Evolutionary conservation across 371 early-diverging fungal species (phyloP).

Genomic region (Mortierella sp.): DNA sequence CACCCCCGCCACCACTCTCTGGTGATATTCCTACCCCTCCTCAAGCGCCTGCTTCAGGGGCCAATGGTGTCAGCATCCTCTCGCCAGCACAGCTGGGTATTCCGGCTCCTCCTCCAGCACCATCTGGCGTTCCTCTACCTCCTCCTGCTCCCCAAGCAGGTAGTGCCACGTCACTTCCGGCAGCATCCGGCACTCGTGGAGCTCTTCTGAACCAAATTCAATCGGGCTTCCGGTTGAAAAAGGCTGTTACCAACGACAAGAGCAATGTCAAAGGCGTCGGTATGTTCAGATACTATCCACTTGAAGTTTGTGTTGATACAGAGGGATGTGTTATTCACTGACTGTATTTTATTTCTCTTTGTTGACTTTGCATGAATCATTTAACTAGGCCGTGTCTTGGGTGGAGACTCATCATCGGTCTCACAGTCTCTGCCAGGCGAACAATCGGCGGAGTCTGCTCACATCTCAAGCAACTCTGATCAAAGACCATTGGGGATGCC

Average conservation of each 20-base stretch:
- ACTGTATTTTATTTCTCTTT: background rate
- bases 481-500: conserved; percentile 49
- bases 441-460: conserved; percentile 10
- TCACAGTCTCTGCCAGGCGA: background rate
- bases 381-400: conserved; percentile 39
- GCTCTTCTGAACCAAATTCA: conserved; percentile 83
- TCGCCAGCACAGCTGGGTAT: background rate
- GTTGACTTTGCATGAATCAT: background rate
- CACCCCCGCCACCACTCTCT: conserved; percentile 16
- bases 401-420: conserved; percentile 16
- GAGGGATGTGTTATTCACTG: background rate
- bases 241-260: conserved; percentile 84
- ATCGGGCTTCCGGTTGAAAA: conserved; percentile 79
- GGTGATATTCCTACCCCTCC: background rate
- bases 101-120: conserved; percentile 12
- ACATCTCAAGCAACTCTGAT: conserved; percentile 38
- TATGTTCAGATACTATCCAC: conserved; percentile 20
- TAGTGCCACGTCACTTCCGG: conserved; percentile 7
- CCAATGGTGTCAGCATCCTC: background rate
- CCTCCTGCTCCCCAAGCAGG: conserved; percentile 23
- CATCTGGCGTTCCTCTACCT: conserved; percentile 9
- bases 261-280: conserved; percentile 69
- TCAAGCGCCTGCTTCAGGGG: background rate
- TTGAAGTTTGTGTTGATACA: background rate
- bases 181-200: conserved; percentile 34